Evolutionary conservation across 345 rosid species (phyloP), one percentile per base, ranked within the genome.

Genomic region (Euclidium syriacum): DNA sequence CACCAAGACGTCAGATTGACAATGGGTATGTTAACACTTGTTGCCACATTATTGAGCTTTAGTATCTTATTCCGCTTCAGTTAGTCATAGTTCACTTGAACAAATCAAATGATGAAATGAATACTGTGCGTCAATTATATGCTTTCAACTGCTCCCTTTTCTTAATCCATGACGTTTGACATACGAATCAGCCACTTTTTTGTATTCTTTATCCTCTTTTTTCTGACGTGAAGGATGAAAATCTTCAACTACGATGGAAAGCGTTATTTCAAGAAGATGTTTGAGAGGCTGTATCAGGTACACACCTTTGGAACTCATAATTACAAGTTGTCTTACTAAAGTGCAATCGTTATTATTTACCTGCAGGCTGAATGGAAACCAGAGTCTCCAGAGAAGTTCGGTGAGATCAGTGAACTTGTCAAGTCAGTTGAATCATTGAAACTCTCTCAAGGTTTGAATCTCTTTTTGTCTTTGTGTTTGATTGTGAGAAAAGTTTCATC

Each of bases 1-100:
- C 96, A 64, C 98, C 98, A 32, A 85, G 98, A 75, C 90, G 85
- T 48, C 92, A 86, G 75, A 82, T 92, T 36, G 95, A 92, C 77
- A 92, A 92, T 71, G 87, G 92, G 98, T 92, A 86, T 71, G 87
- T 32, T 44, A 60, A 56, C 12, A 41, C 46, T 52, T 19, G 6
- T 39, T 41, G 17, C 27, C 34, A 53, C 22, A 22, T 18, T 35
- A 43, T 60, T 56, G 39, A 12, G 58, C 27, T 32, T 26, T 27
- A 10, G 9, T 33, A 42, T 23, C 44, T 50, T 15, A 15, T 43
- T 10, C 55, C 20, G 55, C 26, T 3, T 41, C 26, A 17, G 36
- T 43, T 17, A 2, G 12, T 10, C 23, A 10, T 44, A 18, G 20
- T 52, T 48, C 39, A 20, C 6, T 14, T n/a, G 22, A 68, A 25